These are phyloP conservation scores for Heliamphora exappendiculata DNA, from an alignment of 148 eudicot species.

Conservation along the genomic window DNA sequence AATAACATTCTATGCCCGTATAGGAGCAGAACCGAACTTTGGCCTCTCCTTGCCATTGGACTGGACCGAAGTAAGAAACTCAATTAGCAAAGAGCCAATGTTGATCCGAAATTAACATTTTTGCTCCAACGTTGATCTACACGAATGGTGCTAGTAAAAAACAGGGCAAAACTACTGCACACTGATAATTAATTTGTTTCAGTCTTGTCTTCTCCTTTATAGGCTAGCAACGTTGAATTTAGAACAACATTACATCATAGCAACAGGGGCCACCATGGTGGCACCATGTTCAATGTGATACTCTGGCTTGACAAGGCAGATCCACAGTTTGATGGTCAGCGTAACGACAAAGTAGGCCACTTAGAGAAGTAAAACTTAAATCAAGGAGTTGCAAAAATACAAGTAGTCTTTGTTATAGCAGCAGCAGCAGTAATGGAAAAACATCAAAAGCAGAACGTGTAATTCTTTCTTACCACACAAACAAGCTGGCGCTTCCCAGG, in stretches of 20 bases:
- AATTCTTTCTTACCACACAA: constrained; percentile 73
- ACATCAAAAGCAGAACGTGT: constrained; percentile 4
- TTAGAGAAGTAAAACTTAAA: background rate
- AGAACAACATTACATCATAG: background rate
- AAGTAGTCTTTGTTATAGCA: background rate
- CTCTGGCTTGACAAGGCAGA: background rate
- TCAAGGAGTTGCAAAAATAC: background rate
- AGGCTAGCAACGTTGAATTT: background rate
- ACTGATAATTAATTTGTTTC: background rate
- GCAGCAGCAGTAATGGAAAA: background rate
- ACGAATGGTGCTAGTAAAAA: background rate
- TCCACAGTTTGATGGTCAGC: background rate
- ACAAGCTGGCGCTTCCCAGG: constrained; percentile 96
- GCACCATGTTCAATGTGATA: background rate
- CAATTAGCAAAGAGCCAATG: background rate
- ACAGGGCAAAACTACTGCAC: background rate
- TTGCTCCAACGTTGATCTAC: background rate
- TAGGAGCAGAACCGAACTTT: background rate
- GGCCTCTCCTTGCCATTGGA: background rate
- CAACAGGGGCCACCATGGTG: background rate
- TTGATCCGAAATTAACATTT: background rate
- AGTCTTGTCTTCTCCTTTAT: background rate
- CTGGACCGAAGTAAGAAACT: background rate
- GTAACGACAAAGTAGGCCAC: background rate
- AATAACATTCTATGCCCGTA: constrained; percentile 3